Percentiles rank a stretch among this genome's conserved stretches.
These are phyloP conservation scores for Trichoderma sp. DNA, from an alignment of 2,329 filamentous ascomycete species.

Conservation along the genomic window DNA sequence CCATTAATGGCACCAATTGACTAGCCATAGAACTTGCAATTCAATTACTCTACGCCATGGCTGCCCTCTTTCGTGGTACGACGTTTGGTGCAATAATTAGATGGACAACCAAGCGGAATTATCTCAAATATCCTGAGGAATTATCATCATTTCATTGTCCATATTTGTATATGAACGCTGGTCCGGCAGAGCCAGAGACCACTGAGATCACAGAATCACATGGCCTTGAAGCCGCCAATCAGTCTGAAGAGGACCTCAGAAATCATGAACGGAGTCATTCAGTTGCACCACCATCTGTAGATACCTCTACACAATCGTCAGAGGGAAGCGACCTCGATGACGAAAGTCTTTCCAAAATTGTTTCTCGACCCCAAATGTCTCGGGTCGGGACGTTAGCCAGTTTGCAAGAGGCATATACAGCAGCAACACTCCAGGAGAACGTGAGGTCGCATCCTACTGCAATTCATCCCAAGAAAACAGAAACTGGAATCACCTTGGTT, in stretches of 20 bases:
- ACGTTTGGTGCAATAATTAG: not conserved
- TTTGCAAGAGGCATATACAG: not conserved
- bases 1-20: too few relatives aligned
- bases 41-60: not conserved
- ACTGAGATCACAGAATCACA: not conserved
- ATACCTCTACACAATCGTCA: not conserved
- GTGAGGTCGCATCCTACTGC: not conserved
- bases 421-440: not conserved
- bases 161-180: not conserved
- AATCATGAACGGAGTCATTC: not conserved
- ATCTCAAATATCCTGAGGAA: not conserved
- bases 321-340: not conserved
- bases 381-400: not conserved
- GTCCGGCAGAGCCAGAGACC: not conserved
- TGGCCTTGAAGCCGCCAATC: not conserved
- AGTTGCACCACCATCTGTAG: not conserved
- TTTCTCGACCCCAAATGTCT: not conserved
- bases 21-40: too few relatives aligned
- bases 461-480: not conserved
- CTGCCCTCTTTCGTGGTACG: not conserved
- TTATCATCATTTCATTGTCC: not conserved
- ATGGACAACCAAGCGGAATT: not conserved
- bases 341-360: not conserved
- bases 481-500: conserved; percentile 7
- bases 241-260: not conserved